Evolutionary conservation across 257 asterid genomes (phyloP).

Genomic region (Lithospermum erythrorhizon): DNA sequence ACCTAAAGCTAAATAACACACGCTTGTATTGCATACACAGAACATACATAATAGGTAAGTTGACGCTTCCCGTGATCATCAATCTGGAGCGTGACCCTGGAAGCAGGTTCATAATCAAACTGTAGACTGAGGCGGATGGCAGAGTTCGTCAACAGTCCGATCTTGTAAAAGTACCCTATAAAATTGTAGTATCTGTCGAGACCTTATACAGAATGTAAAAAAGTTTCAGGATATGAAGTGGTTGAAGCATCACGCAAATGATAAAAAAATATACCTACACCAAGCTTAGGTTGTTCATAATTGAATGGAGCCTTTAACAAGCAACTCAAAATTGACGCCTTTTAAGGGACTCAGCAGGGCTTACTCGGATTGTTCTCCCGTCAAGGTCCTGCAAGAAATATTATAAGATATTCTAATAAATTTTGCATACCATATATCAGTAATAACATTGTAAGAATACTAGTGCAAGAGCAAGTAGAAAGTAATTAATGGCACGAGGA

Average conservation of each 20-base stretch:
- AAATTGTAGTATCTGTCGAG: too few species aligned
- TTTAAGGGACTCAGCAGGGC: constrained; percentile 55
- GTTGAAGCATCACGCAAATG: not conserved
- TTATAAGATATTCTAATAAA: not conserved
- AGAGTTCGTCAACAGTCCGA: too few species aligned
- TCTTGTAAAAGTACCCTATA: too few species aligned
- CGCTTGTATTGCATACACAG: too few species aligned
- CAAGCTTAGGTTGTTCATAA: not conserved
- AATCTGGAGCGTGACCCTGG: too few species aligned
- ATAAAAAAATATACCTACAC: constrained; percentile 1
- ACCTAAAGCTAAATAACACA: too few species aligned
- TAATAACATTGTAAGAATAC: not conserved
- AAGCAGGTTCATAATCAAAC: too few species aligned
- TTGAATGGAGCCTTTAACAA: not conserved
- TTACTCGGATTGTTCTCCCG: constrained; percentile 73
- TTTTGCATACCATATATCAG: not conserved
- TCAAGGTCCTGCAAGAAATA: constrained; percentile 42
- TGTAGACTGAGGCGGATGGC: too few species aligned
- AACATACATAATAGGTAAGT: too few species aligned
- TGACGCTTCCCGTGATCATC: too few species aligned
- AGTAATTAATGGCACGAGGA: not conserved
- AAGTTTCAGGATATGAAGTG: not conserved
- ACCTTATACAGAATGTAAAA: too few species aligned
- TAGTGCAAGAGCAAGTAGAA: not conserved
- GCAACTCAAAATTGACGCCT: constrained; percentile 34